These are phyloP conservation scores for Thraustochytrium sp. DNA, from an alignment of 352 stramenopile genomes.

Conservation along the genomic window DNA sequence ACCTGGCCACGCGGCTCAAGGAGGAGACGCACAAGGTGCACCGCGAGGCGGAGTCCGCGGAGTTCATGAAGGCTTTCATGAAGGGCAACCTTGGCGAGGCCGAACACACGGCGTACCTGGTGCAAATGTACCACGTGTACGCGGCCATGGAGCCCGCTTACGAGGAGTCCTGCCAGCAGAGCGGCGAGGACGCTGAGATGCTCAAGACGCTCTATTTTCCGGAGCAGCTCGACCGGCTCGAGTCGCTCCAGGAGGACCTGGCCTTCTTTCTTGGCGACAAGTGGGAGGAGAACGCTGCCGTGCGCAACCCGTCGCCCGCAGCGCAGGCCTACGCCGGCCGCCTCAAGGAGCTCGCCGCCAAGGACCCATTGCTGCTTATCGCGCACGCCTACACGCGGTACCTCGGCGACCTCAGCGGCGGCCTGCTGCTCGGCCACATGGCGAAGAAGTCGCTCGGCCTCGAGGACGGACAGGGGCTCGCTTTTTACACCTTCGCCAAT, in stretches of 20 bases:
- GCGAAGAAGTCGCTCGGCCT: conserved; percentile 54
- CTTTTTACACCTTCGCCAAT: conserved; percentile 60
- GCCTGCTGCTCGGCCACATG: conserved; percentile 62
- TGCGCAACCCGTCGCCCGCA: conserved; percentile 53
- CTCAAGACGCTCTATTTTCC: conserved; percentile 18
- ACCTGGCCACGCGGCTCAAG: conserved; percentile 55
- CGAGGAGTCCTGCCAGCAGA: not conserved
- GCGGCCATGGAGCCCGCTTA: conserved; percentile 54
- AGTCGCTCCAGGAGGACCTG: conserved; percentile 56
- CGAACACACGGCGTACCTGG: conserved; percentile 59
- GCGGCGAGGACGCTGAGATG: not conserved
- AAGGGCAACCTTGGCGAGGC: conserved; percentile 61
- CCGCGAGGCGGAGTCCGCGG: conserved; percentile 63
- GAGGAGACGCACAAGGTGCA: conserved; percentile 62
- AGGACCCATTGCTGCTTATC: conserved; percentile 58
- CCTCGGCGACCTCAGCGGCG: conserved; percentile 66
- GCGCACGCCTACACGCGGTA: conserved; percentile 71
- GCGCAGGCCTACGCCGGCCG: conserved; percentile 62
- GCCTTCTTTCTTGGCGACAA: conserved; percentile 59
- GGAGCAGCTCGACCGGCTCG: conserved; percentile 50
- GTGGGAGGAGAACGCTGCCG: conserved; percentile 49
- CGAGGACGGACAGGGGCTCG: conserved; percentile 48
- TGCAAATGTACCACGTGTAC: conserved; percentile 64
- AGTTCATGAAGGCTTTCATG: conserved; percentile 71
- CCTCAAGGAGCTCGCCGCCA: conserved; percentile 54